Evolutionary conservation across 805 yeast genomes (phyloP).

Genomic region (Hanseniaspora singularis): DNA sequence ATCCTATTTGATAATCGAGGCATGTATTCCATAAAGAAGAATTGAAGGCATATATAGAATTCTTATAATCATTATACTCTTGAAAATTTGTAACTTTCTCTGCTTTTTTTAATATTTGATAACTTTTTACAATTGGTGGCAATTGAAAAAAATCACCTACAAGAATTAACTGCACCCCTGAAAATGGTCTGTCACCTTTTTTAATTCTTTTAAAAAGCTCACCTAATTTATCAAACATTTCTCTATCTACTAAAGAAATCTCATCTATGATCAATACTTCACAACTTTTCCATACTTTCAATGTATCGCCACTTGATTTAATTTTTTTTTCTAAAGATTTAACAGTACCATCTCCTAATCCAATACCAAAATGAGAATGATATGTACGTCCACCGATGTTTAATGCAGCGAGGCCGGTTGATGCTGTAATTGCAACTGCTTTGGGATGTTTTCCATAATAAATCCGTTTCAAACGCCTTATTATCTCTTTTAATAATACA

Average conservation of each 20-base stretch:
- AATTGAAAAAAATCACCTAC: conserved; percentile 96
- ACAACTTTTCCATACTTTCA: conserved; percentile 51
- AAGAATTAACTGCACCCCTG: conserved; percentile 80
- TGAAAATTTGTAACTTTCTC: not conserved
- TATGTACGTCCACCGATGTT: conserved; percentile 85
- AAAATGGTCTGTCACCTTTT: conserved; percentile 52
- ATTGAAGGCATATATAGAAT: conserved; percentile 50
- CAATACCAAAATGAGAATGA: conserved; percentile 77
- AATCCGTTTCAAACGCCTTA: conserved; percentile 37
- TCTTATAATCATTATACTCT: conserved; percentile 20
- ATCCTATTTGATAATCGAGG: conserved; percentile 44
- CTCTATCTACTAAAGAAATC: conserved; percentile 84
- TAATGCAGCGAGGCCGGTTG: conserved; percentile 92
- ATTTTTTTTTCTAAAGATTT: conserved; percentile 39
- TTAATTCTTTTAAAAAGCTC: conserved; percentile 50
- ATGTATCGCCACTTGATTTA: conserved; percentile 33
- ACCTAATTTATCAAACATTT: conserved; percentile 62
- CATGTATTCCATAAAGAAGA: conserved; percentile 48
- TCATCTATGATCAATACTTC: conserved; percentile 80
- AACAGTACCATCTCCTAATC: conserved; percentile 51
- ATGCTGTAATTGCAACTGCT: conserved; percentile 78
- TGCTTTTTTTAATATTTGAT: not conserved
- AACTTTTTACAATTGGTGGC: conserved; percentile 65
- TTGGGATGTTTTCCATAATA: too few relatives aligned
- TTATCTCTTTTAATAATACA: conserved; percentile 51